phyloP scores from a whole-genome alignment of 1,284 basidiomycete species.

The Ceratobasidium sp. region DNA sequence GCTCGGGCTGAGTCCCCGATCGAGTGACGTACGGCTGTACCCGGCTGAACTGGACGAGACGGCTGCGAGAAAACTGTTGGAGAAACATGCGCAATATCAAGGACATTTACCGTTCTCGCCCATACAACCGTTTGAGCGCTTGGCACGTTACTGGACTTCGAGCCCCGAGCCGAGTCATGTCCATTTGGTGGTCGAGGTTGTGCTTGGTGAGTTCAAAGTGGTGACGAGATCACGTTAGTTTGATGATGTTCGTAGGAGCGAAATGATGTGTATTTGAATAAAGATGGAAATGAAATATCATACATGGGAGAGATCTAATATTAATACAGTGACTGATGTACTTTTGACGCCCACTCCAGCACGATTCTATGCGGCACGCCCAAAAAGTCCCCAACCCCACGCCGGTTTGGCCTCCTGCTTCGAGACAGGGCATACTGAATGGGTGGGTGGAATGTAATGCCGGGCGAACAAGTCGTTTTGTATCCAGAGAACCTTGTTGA shows the following conservation, averaged over 20 bases:
- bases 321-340: conserved; percentile 11
- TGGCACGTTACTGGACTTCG: too few species aligned
- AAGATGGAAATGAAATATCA: neutral
- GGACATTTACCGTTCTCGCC: neutral
- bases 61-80: neutral
- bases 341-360: neutral
- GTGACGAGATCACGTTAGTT: neutral
- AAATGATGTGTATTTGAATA: neutral
- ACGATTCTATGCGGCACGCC: neutral
- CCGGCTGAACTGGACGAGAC: neutral
- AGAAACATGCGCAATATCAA: neutral
- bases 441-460: conserved; percentile 38
- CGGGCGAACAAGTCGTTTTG: conserved; percentile 43
- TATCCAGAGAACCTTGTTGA: conserved; percentile 42
- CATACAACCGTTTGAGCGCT: neutral
- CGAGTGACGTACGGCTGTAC: neutral
- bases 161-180: neutral
- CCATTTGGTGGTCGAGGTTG: neutral
- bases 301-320: neutral
- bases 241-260: neutral
- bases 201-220: neutral
- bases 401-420: neutral
- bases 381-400: conserved; percentile 35
- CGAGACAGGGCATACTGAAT: neutral
- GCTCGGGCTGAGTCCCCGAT: neutral